A percentile compares a stretch with the other conserved stretches of the same genome.
These are phyloP conservation scores for Helianthus annuus DNA, from an alignment of 129 eudicot genomes.

Conservation along the genomic window HanXRQr2.0-SUNRISE NC_035435.2:143279392-143279891, in stretches of 20 bases:
- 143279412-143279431: constrained; percentile 15
- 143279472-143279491: not conserved
- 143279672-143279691: constrained; percentile 47
- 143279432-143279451: not conserved
- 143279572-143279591: constrained; percentile 15
- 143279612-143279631: constrained; percentile 20
- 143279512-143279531: constrained; percentile 23
- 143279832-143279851: constrained; percentile 37
- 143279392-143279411: constrained; percentile 22
- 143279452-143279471: not conserved
- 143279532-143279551: constrained; percentile 14
- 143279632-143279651: constrained; percentile 22
- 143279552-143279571: constrained; percentile 21
- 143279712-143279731: constrained; percentile 37
- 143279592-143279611: constrained; percentile 26
- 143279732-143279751: constrained; percentile 41
- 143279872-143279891: constrained; percentile 26
- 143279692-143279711: constrained; percentile 40
- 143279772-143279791: constrained; percentile 35
- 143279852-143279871: constrained; percentile 36
- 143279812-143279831: constrained; percentile 40
- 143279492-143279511: not conserved
- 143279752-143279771: constrained; percentile 10
- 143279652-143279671: constrained; percentile 17
- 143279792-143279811: constrained; percentile 44